A percentile compares a stretch with the other conserved stretches of the same genome.
These are phyloP conservation scores for Lactarius psammicola DNA, from an alignment of 768 basidiomycete genomes.

Conservation along the genomic window DNA sequence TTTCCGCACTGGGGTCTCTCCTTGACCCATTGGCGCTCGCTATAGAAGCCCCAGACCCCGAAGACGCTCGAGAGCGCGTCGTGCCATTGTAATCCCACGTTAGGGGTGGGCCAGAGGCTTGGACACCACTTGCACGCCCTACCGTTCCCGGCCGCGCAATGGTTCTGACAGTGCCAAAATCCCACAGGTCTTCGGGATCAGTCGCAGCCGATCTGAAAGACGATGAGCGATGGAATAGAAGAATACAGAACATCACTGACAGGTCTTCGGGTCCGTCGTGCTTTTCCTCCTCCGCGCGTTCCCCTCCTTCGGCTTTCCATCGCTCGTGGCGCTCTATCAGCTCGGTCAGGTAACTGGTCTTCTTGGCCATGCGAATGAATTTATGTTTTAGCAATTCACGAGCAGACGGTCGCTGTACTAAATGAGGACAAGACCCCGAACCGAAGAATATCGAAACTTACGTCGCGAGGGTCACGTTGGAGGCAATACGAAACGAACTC, in stretches of 20 bases:
- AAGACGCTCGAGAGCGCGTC: conserved; percentile 37
- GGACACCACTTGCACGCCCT: conserved; percentile 61
- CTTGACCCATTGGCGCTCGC: conserved; percentile 35
- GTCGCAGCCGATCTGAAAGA: conserved; percentile 48
- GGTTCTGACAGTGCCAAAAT: conserved; percentile 94
- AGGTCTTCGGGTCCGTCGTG: conserved; percentile 57
- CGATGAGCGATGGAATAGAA: not conserved
- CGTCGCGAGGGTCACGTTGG: conserved; percentile 90
- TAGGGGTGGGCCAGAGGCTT: conserved; percentile 62
- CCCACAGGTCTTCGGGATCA: conserved; percentile 88
- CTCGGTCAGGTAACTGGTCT: conserved; percentile 91
- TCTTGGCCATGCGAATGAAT: conserved; percentile 92
- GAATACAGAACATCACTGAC: conserved; percentile 43
- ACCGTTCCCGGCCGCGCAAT: conserved; percentile 52
- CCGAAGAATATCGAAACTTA: conserved; percentile 38
- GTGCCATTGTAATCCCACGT: conserved; percentile 79
- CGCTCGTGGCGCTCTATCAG: conserved; percentile 92
- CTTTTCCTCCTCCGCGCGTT: conserved; percentile 68
- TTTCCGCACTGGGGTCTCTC: conserved; percentile 33
- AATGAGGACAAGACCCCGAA: conserved; percentile 27
- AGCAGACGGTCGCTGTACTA: conserved; percentile 81
- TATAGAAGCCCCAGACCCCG: conserved; percentile 41
- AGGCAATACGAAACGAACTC: conserved; percentile 94
- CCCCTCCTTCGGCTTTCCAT: conserved; percentile 90
- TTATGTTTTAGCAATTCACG: conserved; percentile 94